Evolutionary conservation across 495 filamentous ascomycete species (phyloP).

Genomic region (Letharia columbiana): DNA sequence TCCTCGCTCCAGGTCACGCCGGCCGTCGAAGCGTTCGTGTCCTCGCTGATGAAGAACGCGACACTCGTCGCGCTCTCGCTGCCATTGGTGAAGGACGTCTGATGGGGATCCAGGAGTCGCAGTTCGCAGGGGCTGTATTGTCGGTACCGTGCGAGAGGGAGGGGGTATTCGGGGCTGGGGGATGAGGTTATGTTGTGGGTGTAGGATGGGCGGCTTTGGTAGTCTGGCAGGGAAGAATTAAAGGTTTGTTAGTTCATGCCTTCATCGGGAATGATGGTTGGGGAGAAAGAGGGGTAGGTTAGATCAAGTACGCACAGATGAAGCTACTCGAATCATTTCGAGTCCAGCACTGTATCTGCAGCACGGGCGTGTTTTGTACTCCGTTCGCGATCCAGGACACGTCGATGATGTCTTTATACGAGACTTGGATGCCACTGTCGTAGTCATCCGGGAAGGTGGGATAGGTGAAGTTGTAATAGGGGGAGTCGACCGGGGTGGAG

Average conservation of each 20-base stretch:
- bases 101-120: background rate
- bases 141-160: background rate
- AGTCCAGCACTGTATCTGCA: background rate
- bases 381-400: background rate
- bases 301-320: background rate
- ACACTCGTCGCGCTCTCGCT: background rate
- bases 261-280: background rate
- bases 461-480: background rate
- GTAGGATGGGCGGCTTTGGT: background rate
- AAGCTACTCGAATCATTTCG: conserved; percentile 2
- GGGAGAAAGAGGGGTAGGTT: background rate
- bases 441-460: background rate
- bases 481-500: background rate
- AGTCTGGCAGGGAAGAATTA: background rate
- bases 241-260: no score
- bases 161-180: background rate
- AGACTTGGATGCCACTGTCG: background rate
- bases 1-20: background rate
- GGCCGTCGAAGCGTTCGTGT: background rate
- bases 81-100: background rate
- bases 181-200: background rate
- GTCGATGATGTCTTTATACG: background rate
- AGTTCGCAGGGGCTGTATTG: background rate
- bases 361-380: background rate
- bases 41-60: background rate